These are phyloP conservation scores for Vigna unguiculata DNA, from an alignment of 306 rosid species.

Conservation along the genomic window DNA sequence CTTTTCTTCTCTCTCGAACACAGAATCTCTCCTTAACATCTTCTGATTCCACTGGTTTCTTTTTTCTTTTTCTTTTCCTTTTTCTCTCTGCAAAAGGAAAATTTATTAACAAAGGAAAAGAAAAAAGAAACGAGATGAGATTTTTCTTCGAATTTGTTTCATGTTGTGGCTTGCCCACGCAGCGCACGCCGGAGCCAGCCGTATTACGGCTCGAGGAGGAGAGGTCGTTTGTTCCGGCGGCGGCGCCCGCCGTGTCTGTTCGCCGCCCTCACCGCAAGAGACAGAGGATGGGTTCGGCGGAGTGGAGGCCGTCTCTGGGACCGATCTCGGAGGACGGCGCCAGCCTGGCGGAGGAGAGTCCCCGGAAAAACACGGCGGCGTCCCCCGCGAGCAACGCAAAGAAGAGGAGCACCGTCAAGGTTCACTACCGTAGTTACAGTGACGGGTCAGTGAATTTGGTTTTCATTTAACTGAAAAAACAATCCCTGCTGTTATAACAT, in stretches of 20 bases:
- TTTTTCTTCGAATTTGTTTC: constrained; percentile 55
- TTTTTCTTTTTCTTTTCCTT: background rate
- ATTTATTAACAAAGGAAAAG: background rate
- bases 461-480: background rate
- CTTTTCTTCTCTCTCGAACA: constrained; percentile 6
- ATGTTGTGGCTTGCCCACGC: constrained; percentile 51
- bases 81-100: background rate
- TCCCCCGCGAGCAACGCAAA: constrained; percentile 15
- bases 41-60: background rate
- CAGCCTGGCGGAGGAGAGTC: background rate
- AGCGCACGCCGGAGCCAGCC: background rate
- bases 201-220: constrained; percentile 33
- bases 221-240: constrained; percentile 38
- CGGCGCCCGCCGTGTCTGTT: background rate
- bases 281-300: constrained; percentile 11
- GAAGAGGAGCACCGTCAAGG: constrained; percentile 22
- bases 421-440: constrained; percentile 42
- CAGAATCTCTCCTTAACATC: background rate
- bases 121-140: constrained; percentile 48
- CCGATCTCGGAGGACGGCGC: constrained; percentile 62
- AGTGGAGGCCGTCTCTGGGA: constrained; percentile 72
- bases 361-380: background rate
- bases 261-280: constrained; percentile 2
- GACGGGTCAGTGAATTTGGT: constrained; percentile 51
- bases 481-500: background rate